A percentile compares a stretch with the other conserved stretches of the same genome.
phyloP scores from a whole-genome alignment of 2,329 filamentous ascomycete species.

The Metarhizium brunneum region DNA sequence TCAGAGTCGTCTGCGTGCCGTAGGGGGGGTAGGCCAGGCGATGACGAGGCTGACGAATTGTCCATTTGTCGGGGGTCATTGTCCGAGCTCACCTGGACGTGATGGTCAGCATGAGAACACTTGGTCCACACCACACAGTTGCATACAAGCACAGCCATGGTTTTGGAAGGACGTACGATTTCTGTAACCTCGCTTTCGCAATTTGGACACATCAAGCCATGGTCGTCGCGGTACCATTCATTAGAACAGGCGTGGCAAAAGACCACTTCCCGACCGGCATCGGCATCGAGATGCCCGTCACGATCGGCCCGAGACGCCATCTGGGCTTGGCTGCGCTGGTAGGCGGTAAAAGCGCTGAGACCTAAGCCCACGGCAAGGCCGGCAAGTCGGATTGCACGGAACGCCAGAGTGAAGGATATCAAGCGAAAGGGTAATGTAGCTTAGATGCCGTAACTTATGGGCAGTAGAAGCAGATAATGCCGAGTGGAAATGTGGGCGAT shows the following conservation, averaged over 20 bases:
- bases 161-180: constrained; percentile 52
- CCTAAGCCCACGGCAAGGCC: constrained; percentile 51
- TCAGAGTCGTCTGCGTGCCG: constrained; percentile 38
- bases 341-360: constrained; percentile 46
- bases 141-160: background rate
- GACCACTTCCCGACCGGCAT: constrained; percentile 57
- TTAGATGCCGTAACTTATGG: background rate
- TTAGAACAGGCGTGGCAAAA: constrained; percentile 75
- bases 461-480: background rate
- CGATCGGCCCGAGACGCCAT: constrained; percentile 24
- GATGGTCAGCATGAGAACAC: constrained; percentile 7
- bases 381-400: constrained; percentile 42
- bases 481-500: background rate
- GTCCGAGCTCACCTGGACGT: constrained; percentile 38
- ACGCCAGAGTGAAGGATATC: constrained; percentile 38
- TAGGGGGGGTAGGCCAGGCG: constrained; percentile 18
- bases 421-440: background rate
- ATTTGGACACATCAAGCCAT: constrained; percentile 61
- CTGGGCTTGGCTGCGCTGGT: constrained; percentile 36
- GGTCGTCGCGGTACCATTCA: constrained; percentile 71
- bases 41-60: constrained; percentile 19
- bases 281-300: constrained; percentile 38
- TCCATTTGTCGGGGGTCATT: constrained; percentile 51
- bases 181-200: constrained; percentile 76
- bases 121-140: background rate